Conservation (phyloP, 805 yeast species). For the Yamadazyma akitaensis region DNA sequence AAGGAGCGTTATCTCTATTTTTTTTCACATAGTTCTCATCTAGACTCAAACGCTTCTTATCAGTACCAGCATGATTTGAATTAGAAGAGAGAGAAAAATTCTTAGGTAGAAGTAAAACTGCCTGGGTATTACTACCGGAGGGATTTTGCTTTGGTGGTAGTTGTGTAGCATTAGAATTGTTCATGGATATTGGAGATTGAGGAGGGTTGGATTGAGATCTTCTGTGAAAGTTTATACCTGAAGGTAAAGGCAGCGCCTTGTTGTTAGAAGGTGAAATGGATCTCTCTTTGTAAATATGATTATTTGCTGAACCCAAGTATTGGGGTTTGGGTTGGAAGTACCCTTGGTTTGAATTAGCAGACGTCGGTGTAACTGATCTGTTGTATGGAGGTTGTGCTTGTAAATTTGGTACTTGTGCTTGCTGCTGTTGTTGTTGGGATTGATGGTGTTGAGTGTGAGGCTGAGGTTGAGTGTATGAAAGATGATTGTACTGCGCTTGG, state of each 20-base stretch:
- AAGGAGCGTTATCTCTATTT: slow-evolving; percentile 8
- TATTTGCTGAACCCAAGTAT: slow-evolving; percentile 14
- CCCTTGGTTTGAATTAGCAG: slow-evolving; percentile 13
- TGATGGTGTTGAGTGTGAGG: not conserved
- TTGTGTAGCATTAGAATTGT: not conserved
- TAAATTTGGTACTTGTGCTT: not conserved
- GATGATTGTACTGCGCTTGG: not conserved
- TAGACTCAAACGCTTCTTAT: slow-evolving; percentile 26
- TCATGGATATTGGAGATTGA: slow-evolving; percentile 12
- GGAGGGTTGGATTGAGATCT: slow-evolving; percentile 35
- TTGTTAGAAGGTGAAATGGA: slow-evolving; percentile 24
- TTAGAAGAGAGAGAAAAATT: slow-evolving; percentile 31
- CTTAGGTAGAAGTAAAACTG: slow-evolving; percentile 50
- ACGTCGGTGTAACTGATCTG: slow-evolving; percentile 15
- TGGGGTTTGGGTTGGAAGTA: slow-evolving; percentile 38
- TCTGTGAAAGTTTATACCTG: slow-evolving; percentile 20
- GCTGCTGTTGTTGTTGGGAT: not conserved
- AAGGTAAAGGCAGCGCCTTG: slow-evolving; percentile 18
- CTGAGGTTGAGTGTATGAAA: not conserved
- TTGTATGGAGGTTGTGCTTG: not conserved
- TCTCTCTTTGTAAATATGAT: slow-evolving; percentile 18
- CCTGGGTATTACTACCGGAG: slow-evolving; percentile 29
- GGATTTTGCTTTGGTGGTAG: slow-evolving; percentile 7
- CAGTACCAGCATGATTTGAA: slow-evolving; percentile 7
- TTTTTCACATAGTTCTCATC: slow-evolving; percentile 18